Evolutionary conservation across 441 rosid genomes (phyloP).

Genomic region (Flueggea neowawraea): DNA sequence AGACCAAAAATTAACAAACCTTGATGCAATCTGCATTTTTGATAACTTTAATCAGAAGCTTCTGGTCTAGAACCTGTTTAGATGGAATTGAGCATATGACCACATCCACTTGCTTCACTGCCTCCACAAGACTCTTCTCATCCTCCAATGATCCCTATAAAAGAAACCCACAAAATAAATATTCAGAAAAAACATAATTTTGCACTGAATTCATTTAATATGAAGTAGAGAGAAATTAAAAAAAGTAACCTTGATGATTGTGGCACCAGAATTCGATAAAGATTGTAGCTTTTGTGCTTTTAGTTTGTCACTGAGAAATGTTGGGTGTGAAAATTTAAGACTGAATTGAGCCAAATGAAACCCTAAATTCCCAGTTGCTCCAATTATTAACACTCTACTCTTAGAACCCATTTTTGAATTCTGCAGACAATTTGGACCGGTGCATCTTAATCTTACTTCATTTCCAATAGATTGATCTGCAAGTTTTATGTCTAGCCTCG

Average conservation of each 20-base stretch:
- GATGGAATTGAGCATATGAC: conserved; percentile 70
- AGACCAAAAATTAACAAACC: conserved; percentile 33
- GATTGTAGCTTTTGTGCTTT: conserved; percentile 38
- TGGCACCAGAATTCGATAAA: conserved; percentile 47
- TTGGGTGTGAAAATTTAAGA: conserved; percentile 47
- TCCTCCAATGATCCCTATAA: conserved; percentile 68
- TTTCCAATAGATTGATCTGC: no score
- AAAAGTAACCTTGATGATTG: conserved; percentile 45
- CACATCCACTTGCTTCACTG: conserved; percentile 72
- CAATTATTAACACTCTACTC: conserved; percentile 65
- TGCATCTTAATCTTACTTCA: no score
- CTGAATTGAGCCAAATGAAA: conserved; percentile 50
- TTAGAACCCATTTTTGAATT: conserved; percentile 29
- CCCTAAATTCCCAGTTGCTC: conserved; percentile 73
- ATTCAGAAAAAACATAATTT: neutral
- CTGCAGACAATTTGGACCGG: no score
- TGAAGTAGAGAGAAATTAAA: neutral
- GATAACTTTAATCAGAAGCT: conserved; percentile 50
- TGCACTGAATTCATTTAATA: no score
- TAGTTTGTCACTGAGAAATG: conserved; percentile 46
- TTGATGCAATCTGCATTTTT: conserved; percentile 54
- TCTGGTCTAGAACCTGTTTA: conserved; percentile 61
- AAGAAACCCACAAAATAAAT: neutral
- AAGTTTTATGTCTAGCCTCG: no score
- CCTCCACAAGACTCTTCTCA: conserved; percentile 54